Percentiles rank a stretch among this genome's conserved stretches.
Evolutionary conservation across 129 eudicot genomes (phyloP).

Genomic region (Lonicera japonica): DNA sequence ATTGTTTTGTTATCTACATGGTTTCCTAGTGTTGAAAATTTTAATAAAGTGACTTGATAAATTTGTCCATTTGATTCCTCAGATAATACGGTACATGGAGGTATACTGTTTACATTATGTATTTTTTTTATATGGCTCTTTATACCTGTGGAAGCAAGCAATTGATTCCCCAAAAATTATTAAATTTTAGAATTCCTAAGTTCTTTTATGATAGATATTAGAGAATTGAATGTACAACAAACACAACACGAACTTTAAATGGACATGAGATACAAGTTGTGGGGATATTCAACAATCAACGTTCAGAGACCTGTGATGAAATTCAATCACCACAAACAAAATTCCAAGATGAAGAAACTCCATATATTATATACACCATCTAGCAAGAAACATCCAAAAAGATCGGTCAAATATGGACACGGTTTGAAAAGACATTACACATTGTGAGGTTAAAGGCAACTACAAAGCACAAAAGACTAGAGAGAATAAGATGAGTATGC

Average conservation of each 20-base stretch:
- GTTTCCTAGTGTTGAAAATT: too few species aligned
- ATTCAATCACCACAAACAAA: background rate
- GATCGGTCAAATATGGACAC: background rate
- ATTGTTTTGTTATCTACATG: background rate
- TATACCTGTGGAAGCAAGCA: too few species aligned
- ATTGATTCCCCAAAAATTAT: too few species aligned
- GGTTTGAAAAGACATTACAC: background rate
- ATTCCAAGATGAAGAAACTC: background rate
- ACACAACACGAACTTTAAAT: too few species aligned
- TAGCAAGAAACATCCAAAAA: background rate
- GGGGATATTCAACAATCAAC: background rate
- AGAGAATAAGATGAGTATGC: background rate
- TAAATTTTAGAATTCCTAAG: background rate
- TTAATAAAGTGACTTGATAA: too few species aligned
- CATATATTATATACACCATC: background rate
- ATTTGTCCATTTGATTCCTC: too few species aligned
- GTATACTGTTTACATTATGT: too few species aligned
- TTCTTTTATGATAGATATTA: too few species aligned
- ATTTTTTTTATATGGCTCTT: too few species aligned
- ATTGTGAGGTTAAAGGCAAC: background rate
- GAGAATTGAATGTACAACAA: background rate
- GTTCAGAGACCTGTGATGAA: background rate
- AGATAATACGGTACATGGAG: too few species aligned
- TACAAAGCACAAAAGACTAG: background rate
- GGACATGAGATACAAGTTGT: too few species aligned